These are phyloP conservation scores for Tetrahymena thermophila DNA, from an alignment of 73 alveolate species.

Conservation along the genomic window DNA sequence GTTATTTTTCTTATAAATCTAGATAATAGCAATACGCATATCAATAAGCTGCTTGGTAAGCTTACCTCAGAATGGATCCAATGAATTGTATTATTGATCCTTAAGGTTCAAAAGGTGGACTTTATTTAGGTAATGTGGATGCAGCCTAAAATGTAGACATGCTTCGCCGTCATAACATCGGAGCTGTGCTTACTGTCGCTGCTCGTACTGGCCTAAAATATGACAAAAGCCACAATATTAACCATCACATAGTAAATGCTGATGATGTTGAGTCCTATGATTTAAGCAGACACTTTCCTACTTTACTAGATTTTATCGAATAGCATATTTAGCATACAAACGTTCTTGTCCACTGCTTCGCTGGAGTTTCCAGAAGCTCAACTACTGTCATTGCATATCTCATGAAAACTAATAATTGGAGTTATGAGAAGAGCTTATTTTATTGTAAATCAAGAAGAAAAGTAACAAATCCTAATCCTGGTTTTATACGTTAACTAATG, in stretches of 20 bases:
- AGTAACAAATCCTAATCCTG: conserved; percentile 55
- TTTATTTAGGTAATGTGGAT: conserved; percentile 37
- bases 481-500: conserved; percentile 60
- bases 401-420: conserved; percentile 40
- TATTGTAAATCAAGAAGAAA: conserved; percentile 44
- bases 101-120: conserved; percentile 7
- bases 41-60: not conserved
- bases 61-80: conserved; percentile 3
- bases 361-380: conserved; percentile 63
- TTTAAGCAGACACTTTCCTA: conserved; percentile 19
- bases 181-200: conserved; percentile 21
- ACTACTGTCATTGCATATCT: conserved; percentile 58
- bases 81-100: conserved; percentile 30
- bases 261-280: conserved; percentile 40
- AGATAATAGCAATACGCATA: not conserved
- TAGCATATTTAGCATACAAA: conserved; percentile 9
- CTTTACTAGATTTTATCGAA: conserved; percentile 12
- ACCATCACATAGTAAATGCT: not conserved
- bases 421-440: conserved; percentile 47
- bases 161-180: conserved; percentile 1
- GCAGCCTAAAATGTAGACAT: conserved; percentile 28
- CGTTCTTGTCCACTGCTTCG: conserved; percentile 63
- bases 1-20: not conserved
- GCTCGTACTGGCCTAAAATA: conserved; percentile 17
- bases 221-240: not conserved